These are phyloP conservation scores for Xylaria sp. DNA, from an alignment of 2,329 filamentous ascomycete species.

Conservation along the genomic window DNA sequence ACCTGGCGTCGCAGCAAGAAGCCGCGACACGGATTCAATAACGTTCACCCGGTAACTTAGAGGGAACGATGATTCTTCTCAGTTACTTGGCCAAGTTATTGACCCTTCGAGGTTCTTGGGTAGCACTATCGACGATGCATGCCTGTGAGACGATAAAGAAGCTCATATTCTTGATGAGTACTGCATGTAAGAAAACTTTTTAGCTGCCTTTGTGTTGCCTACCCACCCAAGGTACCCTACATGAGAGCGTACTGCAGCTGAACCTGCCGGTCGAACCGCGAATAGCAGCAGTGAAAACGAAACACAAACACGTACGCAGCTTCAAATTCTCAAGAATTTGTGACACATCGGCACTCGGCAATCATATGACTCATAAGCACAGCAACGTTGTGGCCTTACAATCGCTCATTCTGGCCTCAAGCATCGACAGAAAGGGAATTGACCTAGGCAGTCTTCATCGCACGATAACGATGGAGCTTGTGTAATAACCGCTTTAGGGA, in stretches of 20 bases:
- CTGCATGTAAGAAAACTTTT: neutral
- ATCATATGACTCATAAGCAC: neutral
- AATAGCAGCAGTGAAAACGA: conserved; percentile 3
- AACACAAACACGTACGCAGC: neutral
- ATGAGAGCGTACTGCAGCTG: neutral
- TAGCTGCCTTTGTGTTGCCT: conserved; percentile 1
- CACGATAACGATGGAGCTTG: neutral
- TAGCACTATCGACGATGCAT: neutral
- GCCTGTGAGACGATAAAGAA: neutral
- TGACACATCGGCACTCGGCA: neutral
- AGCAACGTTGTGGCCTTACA: neutral
- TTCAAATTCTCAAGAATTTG: neutral
- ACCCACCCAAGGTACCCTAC: neutral
- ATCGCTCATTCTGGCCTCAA: neutral
- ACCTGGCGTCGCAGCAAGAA: neutral
- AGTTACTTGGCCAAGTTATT: neutral
- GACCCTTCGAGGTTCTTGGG: neutral
- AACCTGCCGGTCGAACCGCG: neutral
- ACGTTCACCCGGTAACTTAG: neutral
- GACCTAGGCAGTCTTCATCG: neutral
- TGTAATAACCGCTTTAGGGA: neutral
- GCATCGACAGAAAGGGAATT: neutral
- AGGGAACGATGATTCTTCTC: neutral
- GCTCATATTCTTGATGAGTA: neutral
- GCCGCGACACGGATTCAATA: neutral